Conservation (phyloP, 331 rosid genomes). For the Erythrophleum ivorense region DNA sequence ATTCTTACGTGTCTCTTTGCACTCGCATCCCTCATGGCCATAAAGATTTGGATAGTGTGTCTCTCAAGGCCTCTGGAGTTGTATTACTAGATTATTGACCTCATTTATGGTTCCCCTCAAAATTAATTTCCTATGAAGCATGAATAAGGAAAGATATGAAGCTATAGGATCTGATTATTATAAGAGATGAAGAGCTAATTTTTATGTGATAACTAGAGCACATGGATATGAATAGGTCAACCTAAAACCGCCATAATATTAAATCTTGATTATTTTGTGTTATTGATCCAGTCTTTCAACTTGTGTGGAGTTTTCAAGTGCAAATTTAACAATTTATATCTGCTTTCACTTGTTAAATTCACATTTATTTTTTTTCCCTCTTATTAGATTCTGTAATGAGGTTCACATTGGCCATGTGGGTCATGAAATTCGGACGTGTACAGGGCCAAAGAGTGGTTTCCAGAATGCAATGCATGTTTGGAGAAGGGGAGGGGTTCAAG, state of each 20-base stretch:
- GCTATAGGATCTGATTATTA: background rate
- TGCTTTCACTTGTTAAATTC: constrained; percentile 16
- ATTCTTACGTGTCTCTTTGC: background rate
- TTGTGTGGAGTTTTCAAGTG: constrained; percentile 23
- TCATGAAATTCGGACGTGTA: constrained; percentile 85
- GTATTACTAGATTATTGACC: background rate
- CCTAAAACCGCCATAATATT: background rate
- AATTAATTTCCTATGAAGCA: constrained; percentile 17
- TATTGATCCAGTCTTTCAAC: constrained; percentile 22
- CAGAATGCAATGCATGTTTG: constrained; percentile 75
- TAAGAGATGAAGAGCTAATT: background rate
- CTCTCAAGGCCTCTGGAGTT: background rate
- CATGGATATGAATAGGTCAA: constrained; percentile 12
- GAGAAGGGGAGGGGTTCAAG: constrained; percentile 73
- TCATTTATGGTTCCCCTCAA: background rate
- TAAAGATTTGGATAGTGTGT: background rate
- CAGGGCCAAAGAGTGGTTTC: constrained; percentile 64
- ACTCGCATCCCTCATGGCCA: background rate
- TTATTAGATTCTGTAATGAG: constrained; percentile 67
- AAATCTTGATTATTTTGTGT: constrained; percentile 15
- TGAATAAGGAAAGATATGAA: background rate
- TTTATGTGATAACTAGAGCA: background rate
- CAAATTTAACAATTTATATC: constrained; percentile 15
- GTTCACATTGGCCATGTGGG: constrained; percentile 76
- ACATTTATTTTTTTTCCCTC: constrained; percentile 8